Percentiles rank a stretch among this genome's conserved stretches.
phyloP scores from a whole-genome alignment of 768 basidiomycete species.

The Pisolithus albus region DNA sequence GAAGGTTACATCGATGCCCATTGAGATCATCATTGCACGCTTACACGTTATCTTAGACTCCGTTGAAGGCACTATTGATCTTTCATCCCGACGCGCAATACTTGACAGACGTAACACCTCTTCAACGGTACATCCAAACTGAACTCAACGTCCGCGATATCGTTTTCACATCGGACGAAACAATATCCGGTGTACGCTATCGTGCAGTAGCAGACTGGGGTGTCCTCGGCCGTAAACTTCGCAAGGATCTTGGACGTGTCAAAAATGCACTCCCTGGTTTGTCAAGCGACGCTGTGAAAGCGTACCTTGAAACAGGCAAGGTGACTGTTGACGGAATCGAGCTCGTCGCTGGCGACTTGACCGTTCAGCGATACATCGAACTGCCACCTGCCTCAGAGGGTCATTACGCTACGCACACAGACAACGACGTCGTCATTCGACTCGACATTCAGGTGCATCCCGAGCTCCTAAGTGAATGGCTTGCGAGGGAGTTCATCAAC shows the following conservation, averaged over 20 bases:
- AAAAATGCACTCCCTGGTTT: slow-evolving; percentile 80
- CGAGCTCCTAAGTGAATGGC: slow-evolving; percentile 81
- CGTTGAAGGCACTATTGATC: slow-evolving; percentile 84
- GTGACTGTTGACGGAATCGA: slow-evolving; percentile 85
- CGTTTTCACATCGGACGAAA: slow-evolving; percentile 84
- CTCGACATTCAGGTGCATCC: slow-evolving; percentile 85
- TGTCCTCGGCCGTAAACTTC: slow-evolving; percentile 87
- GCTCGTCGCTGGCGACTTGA: slow-evolving; percentile 83
- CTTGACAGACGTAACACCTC: slow-evolving; percentile 74
- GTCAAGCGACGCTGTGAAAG: slow-evolving; percentile 76
- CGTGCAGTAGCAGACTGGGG: slow-evolving; percentile 91
- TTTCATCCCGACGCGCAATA: slow-evolving; percentile 87
- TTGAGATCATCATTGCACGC: not conserved
- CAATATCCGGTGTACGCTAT: slow-evolving; percentile 80
- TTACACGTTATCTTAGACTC: slow-evolving; percentile 51
- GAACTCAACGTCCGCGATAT: slow-evolving; percentile 94
- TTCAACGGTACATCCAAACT: slow-evolving; percentile 85
- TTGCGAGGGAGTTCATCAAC: slow-evolving; percentile 84
- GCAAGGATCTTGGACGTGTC: slow-evolving; percentile 86
- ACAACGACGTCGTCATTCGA: slow-evolving; percentile 91
- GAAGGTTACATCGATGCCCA: slow-evolving; percentile 56
- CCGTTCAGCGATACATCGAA: slow-evolving; percentile 88
- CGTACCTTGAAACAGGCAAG: slow-evolving; percentile 65
- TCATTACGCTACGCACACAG: slow-evolving; percentile 77
- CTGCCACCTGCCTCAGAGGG: slow-evolving; percentile 52